These are phyloP conservation scores for Coccomyxa subellipsoidea DNA, from an alignment of 163 green algal species.

Conservation along the genomic window DNA sequence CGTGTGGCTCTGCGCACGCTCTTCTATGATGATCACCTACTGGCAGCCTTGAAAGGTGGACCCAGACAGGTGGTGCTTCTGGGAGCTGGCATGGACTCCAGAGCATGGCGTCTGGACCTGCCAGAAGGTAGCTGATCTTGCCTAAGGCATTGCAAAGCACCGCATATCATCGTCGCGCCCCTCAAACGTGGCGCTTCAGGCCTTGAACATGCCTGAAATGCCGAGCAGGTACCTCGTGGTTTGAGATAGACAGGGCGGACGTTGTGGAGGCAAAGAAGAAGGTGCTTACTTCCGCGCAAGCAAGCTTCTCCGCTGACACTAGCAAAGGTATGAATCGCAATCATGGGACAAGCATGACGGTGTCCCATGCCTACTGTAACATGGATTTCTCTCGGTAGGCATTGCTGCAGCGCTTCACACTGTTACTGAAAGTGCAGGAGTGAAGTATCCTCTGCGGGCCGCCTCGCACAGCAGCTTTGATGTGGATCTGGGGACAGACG, in stretches of 20 bases:
- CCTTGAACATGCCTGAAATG: too few relatives aligned
- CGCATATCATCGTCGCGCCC: background rate
- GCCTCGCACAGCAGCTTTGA: background rate
- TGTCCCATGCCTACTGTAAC: too few relatives aligned
- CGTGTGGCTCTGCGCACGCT: background rate
- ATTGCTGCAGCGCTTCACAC: too few relatives aligned
- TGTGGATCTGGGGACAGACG: background rate
- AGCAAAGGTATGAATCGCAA: background rate
- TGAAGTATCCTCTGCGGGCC: background rate
- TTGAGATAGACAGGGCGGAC: constrained; percentile 53
- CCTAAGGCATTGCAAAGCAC: background rate
- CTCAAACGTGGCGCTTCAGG: background rate
- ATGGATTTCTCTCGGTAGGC: too few relatives aligned
- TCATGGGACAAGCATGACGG: too few relatives aligned
- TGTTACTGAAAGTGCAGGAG: constrained; percentile 17
- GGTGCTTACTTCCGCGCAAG: constrained; percentile 9
- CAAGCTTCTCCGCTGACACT: background rate
- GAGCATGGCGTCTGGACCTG: constrained; percentile 57
- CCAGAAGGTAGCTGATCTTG: constrained; percentile 15
- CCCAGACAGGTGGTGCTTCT: constrained; percentile 20
- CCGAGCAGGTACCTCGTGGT: constrained; percentile 43
- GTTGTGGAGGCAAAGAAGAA: constrained; percentile 40
- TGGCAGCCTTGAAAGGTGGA: background rate
- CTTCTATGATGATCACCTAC: background rate
- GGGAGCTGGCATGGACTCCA: constrained; percentile 62